Evolutionary conservation across 768 basidiomycete genomes (phyloP).

Genomic region (Macrolepiota albuminosa): DNA sequence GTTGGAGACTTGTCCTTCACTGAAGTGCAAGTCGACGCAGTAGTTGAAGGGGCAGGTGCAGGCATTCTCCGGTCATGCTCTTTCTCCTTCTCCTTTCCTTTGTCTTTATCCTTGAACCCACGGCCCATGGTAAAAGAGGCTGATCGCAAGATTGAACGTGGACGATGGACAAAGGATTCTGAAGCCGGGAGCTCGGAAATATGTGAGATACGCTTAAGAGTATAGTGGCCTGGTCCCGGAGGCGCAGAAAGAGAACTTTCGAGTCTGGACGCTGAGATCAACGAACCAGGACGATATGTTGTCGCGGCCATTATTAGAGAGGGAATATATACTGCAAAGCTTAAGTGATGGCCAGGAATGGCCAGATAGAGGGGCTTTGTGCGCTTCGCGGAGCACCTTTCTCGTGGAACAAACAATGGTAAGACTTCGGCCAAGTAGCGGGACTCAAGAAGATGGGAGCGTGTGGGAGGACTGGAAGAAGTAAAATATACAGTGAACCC

Average conservation of each 20-base stretch:
- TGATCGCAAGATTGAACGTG: conserved; percentile 23
- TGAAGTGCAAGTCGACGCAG: conserved; percentile 6
- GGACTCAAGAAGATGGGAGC: background rate
- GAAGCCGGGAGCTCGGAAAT: conserved; percentile 19
- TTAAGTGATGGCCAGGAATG: conserved; percentile 1
- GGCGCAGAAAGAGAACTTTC: conserved; percentile 9
- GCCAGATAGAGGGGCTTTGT: background rate
- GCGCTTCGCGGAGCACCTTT: background rate
- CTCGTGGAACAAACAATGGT: conserved; percentile 4
- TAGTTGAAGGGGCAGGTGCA: background rate
- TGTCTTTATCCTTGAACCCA: conserved; percentile 27
- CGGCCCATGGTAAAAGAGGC: conserved; percentile 35
- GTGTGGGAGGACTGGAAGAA: conserved; percentile 1
- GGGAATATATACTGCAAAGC: conserved; percentile 11
- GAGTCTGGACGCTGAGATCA: conserved; percentile 9
- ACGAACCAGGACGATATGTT: conserved; percentile 8
- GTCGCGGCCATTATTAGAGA: conserved; percentile 12
- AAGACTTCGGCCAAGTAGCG: background rate
- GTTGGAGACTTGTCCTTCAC: conserved; percentile 11
- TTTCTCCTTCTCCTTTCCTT: conserved; percentile 19
- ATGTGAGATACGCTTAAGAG: conserved; percentile 33
- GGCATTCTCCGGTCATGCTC: background rate
- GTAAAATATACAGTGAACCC: conserved; percentile 7
- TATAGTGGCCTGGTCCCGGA: conserved; percentile 28
- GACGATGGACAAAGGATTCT: conserved; percentile 11